A percentile compares a stretch with the other conserved stretches of the same genome.
Evolutionary conservation across 2,329 filamentous ascomycete genomes (phyloP).

Genomic region (Hirsutella minnesotensis): DNA sequence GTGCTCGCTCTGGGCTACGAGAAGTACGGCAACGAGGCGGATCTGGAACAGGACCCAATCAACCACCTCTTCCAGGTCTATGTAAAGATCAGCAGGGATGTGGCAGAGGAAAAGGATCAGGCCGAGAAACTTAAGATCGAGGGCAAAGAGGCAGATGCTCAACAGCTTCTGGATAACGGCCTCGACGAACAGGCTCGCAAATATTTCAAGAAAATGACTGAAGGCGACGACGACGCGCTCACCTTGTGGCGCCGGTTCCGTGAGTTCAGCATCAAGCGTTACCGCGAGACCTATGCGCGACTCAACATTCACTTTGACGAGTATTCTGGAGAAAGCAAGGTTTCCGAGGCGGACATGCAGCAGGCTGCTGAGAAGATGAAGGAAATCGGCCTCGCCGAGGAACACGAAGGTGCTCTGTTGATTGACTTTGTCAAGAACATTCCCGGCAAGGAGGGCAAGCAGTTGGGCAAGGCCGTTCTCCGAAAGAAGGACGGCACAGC

Average conservation of each 20-base stretch:
- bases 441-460: slow-evolving; percentile 54
- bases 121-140: slow-evolving; percentile 33
- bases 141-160: slow-evolving; percentile 24
- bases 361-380: slow-evolving; percentile 48
- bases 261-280: slow-evolving; percentile 35
- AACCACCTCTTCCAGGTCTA: slow-evolving; percentile 59
- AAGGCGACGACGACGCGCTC: slow-evolving; percentile 40
- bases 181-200: slow-evolving; percentile 37
- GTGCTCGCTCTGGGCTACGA: slow-evolving; percentile 55
- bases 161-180: slow-evolving; percentile 22
- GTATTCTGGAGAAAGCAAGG: slow-evolving; percentile 63
- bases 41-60: slow-evolving; percentile 51
- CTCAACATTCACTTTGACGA: slow-evolving; percentile 62
- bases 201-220: slow-evolving; percentile 48
- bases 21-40: slow-evolving; percentile 52
- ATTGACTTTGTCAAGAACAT: slow-evolving; percentile 61
- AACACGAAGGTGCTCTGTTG: slow-evolving; percentile 60
- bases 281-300: slow-evolving; percentile 48
- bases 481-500: slow-evolving; percentile 63
- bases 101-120: slow-evolving; percentile 49
- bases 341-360: slow-evolving; percentile 55
- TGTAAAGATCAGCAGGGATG: slow-evolving; percentile 51
- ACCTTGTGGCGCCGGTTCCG: slow-evolving; percentile 42
- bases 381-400: slow-evolving; percentile 52
- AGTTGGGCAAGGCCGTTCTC: slow-evolving; percentile 58